Evolutionary conservation across 2,329 filamentous ascomycete species (phyloP).

Genomic region (Talaromyces sp.): DNA sequence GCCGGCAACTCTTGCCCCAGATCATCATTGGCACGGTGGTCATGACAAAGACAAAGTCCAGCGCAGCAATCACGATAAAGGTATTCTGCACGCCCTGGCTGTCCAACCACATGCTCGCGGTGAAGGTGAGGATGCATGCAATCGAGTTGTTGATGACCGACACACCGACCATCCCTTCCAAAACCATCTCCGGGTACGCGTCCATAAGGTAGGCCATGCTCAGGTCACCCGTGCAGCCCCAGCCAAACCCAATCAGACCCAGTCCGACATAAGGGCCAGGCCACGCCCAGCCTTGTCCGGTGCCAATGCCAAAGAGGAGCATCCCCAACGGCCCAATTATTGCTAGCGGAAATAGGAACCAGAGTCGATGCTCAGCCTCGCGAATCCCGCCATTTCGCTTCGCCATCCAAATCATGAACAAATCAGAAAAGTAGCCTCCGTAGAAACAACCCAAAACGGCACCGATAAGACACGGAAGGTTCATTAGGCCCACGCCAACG

Average conservation of each 20-base stretch:
- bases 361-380: slow-evolving; percentile 52
- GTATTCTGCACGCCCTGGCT: slow-evolving; percentile 41
- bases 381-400: slow-evolving; percentile 49
- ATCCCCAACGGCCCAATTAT: slow-evolving; percentile 48
- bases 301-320: slow-evolving; percentile 51
- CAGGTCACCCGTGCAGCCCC: slow-evolving; percentile 54
- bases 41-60: slow-evolving; percentile 49
- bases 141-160: slow-evolving; percentile 54
- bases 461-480: slow-evolving; percentile 44
- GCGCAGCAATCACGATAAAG: slow-evolving; percentile 48
- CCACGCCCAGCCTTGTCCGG: slow-evolving; percentile 48
- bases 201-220: slow-evolving; percentile 53
- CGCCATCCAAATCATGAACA: slow-evolving; percentile 52
- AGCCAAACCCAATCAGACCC: slow-evolving; percentile 55
- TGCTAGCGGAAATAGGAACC: slow-evolving; percentile 47
- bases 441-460: slow-evolving; percentile 52
- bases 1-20: slow-evolving; percentile 47
- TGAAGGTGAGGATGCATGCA: slow-evolving; percentile 52
- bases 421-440: slow-evolving; percentile 53
- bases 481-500: slow-evolving; percentile 53
- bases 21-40: slow-evolving; percentile 51
- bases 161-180: slow-evolving; percentile 56
- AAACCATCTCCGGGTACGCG: slow-evolving; percentile 52
- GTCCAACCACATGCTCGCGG: slow-evolving; percentile 46
- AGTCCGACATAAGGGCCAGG: slow-evolving; percentile 51